Evolutionary conservation across 768 basidiomycete genomes (phyloP).

Genomic region (Porphyrellus cyaneotinctus): DNA sequence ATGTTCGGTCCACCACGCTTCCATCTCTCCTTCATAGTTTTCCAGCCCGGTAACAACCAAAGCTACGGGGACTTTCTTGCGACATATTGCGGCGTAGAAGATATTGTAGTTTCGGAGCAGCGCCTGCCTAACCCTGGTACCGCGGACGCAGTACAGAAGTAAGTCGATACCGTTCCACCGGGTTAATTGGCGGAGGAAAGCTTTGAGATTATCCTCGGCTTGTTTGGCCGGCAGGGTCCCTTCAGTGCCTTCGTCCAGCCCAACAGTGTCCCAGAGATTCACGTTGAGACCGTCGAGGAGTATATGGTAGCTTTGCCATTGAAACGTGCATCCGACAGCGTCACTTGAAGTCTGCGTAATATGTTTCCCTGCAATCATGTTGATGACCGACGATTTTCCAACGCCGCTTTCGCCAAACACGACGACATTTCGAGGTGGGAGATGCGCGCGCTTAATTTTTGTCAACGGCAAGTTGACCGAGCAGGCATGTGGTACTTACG

Average conservation of each 20-base stretch:
- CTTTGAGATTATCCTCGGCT: slow-evolving; percentile 26
- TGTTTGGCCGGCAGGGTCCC: slow-evolving; percentile 25
- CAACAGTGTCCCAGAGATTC: slow-evolving; percentile 32
- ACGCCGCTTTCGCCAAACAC: slow-evolving; percentile 40
- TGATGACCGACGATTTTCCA: slow-evolving; percentile 41
- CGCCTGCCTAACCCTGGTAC: slow-evolving; percentile 26
- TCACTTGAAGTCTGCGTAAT: slow-evolving; percentile 29
- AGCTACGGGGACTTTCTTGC: slow-evolving; percentile 30
- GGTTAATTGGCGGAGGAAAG: slow-evolving; percentile 33
- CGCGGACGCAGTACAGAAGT: slow-evolving; percentile 35
- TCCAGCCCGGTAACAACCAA: slow-evolving; percentile 36
- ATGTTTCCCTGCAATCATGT: slow-evolving; percentile 31
- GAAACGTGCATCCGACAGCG: slow-evolving; percentile 35
- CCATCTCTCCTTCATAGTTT: slow-evolving; percentile 33
- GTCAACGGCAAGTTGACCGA: not conserved
- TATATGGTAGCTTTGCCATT: slow-evolving; percentile 20
- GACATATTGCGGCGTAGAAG: slow-evolving; percentile 28
- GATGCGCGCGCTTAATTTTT: slow-evolving; percentile 5
- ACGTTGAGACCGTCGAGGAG: slow-evolving; percentile 16
- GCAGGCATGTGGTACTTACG: slow-evolving; percentile 3
- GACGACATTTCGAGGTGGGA: slow-evolving; percentile 31
- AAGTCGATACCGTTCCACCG: slow-evolving; percentile 27
- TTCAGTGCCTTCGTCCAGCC: slow-evolving; percentile 30
- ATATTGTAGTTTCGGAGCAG: slow-evolving; percentile 29
- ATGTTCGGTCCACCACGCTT: slow-evolving; percentile 38